These are phyloP conservation scores for Sphenostylis stenocarpa DNA, from an alignment of 306 rosid species.

Conservation along the genomic window DNA sequence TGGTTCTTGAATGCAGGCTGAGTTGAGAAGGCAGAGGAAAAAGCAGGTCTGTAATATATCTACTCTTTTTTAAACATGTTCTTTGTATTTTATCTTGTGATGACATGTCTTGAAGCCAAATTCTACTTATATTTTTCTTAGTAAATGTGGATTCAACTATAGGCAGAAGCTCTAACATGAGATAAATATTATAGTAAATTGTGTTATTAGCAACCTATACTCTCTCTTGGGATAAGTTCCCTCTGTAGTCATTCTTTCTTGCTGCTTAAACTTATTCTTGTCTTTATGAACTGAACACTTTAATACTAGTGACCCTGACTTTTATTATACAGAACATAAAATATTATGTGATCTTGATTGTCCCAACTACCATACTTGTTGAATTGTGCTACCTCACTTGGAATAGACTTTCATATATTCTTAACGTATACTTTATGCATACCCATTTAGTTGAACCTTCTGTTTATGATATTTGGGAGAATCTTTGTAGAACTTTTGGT, in stretches of 20 bases:
- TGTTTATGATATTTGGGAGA: background rate
- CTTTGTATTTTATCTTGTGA: constrained; percentile 1
- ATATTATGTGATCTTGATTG: background rate
- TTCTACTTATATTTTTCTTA: background rate
- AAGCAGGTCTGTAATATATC: constrained; percentile 49
- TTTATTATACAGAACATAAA: background rate
- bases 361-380: background rate
- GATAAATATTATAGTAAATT: background rate
- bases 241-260: background rate
- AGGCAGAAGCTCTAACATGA: constrained; percentile 5
- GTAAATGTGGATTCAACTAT: background rate
- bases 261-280: constrained; percentile 5
- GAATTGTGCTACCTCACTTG: background rate
- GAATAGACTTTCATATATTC: background rate
- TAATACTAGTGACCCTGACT: background rate
- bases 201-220: background rate
- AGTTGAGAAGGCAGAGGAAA: constrained; percentile 52
- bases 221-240: background rate
- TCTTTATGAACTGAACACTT: background rate
- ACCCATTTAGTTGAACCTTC: background rate
- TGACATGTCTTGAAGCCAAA: constrained; percentile 1
- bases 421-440: background rate
- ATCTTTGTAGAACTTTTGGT: background rate
- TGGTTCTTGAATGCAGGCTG: constrained; percentile 63
- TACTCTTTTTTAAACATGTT: background rate